These are phyloP conservation scores for Neurospora sp. DNA, from an alignment of 495 filamentous ascomycete genomes.

Conservation along the genomic window DNA sequence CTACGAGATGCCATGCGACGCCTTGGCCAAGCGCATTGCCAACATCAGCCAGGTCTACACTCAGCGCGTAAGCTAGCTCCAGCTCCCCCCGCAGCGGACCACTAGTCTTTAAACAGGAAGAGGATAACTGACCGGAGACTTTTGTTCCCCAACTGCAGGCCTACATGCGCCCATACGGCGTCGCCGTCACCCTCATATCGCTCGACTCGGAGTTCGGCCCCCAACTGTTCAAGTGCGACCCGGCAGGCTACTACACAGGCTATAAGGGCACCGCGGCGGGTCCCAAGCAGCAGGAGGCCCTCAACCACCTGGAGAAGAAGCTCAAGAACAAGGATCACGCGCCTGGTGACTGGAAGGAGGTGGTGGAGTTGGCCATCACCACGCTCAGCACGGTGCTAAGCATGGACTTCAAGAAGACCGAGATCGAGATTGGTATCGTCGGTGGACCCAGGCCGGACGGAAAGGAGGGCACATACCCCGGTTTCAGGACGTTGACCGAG, in stretches of 20 bases:
- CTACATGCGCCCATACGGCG: conserved; percentile 95
- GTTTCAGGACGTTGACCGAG: conserved; percentile 83
- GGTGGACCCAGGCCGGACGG: conserved; percentile 73
- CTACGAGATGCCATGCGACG: conserved; percentile 99
- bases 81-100: background rate
- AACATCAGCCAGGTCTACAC: conserved; percentile 99
- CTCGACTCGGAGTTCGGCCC: conserved; percentile 86
- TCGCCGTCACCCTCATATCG: conserved; percentile 88
- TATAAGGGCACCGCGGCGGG: conserved; percentile 97
- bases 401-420: conserved; percentile 98
- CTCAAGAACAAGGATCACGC: conserved; percentile 98
- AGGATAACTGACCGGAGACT: conserved; percentile 9
- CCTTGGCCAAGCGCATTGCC: conserved; percentile 86
- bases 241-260: conserved; percentile 92
- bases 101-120: background rate
- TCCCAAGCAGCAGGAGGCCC: conserved; percentile 94
- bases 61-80: conserved; percentile 59
- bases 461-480: conserved; percentile 63
- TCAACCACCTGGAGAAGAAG: conserved; percentile 98
- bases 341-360: conserved; percentile 90
- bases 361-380: conserved; percentile 91
- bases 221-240: conserved; percentile 98
- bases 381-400: conserved; percentile 91
- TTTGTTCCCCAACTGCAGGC: conserved; percentile 43
- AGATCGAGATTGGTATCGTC: conserved; percentile 95